Evolutionary conservation across 805 yeast genomes (phyloP), one percentile per base, ranked within the genome.

Genomic region (Starmerella riodocensis): DNA sequence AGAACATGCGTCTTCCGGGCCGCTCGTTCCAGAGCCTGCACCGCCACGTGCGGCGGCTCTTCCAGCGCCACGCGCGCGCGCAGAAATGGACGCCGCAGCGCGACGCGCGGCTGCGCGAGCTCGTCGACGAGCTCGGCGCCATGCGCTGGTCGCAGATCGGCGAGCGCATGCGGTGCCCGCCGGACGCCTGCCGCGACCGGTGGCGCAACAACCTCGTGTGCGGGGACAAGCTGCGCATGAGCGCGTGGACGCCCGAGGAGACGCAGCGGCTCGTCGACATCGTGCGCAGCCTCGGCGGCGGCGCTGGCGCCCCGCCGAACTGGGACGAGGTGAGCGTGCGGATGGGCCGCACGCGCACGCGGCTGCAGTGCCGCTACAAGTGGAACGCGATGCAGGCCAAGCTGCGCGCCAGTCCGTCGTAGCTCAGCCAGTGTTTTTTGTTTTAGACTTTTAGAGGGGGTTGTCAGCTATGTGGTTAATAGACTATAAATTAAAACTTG

Each of bases 401-500:
- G n/a, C n/a, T n/a, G n/a, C n/a, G n/a, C n/a, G n/a, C n/a, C n/a
- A n/a, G n/a, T n/a, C n/a, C n/a, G n/a, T n/a, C n/a, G n/a, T n/a
- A n/a, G n/a, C n/a, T n/a, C n/a, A n/a, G n/a, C n/a, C n/a, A n/a
- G n/a, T n/a, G n/a, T n/a, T n/a, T n/a, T n/a, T n/a, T n/a, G n/a
- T n/a, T n/a, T n/a, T n/a, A n/a, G n/a, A n/a, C n/a, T 6, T 13
- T 32, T 16, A 17, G 9, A 23, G 18, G 4, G 27, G 23, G 24
- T 33, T 33, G 13, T 24, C 37, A 33, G 36, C 28, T 33, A 23
- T 24, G 23, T 16, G 35, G 11, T 25, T 24, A 12, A 35, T 22
- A 19, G 33, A 13, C 34, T 38, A 43, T 44, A 47, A 54, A 59
- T 83, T 88, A 91, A 72, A 91, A 91, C 75, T 91, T 91, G 71